phyloP scores from a whole-genome alignment of 2,329 filamentous ascomycete genomes.

The Thyridium curvatum region DNA sequence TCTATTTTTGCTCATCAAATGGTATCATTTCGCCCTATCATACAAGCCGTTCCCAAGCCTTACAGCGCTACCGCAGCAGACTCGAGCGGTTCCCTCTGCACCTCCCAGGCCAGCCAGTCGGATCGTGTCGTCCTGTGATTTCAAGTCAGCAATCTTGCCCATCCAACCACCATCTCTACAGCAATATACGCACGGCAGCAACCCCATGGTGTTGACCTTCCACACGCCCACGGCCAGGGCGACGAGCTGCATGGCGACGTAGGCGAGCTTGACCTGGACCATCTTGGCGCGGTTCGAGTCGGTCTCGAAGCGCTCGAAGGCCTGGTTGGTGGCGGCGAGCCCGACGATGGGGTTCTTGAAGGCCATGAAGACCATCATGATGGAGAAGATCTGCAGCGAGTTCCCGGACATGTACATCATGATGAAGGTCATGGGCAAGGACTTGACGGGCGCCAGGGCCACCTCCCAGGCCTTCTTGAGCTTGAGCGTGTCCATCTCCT shows the following conservation, averaged over 20 bases:
- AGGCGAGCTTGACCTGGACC: constrained; percentile 78
- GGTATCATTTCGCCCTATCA: too few species aligned
- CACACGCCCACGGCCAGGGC: constrained; percentile 82
- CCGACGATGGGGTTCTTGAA: constrained; percentile 95
- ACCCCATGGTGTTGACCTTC: constrained; percentile 95
- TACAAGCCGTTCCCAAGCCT: background rate
- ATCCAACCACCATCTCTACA: background rate
- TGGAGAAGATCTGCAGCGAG: constrained; percentile 95
- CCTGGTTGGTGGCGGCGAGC: constrained; percentile 72
- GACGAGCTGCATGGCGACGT: constrained; percentile 79
- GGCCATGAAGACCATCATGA: constrained; percentile 99
- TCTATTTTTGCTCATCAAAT: too few species aligned
- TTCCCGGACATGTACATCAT: constrained; percentile 99
- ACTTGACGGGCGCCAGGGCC: constrained; percentile 86
- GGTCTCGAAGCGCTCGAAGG: constrained; percentile 88
- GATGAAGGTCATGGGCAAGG: constrained; percentile 94
- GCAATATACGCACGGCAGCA: constrained; percentile 65
- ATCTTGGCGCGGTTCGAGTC: constrained; percentile 68
- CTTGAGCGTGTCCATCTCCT: constrained; percentile 92
- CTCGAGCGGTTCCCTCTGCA: constrained; percentile 62
- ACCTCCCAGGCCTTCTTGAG: constrained; percentile 99
- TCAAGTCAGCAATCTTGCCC: constrained; percentile 3
- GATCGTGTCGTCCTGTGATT: constrained; percentile 77
- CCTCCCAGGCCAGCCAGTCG: constrained; percentile 97
- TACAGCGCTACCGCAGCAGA: constrained; percentile 56